Percentiles rank a stretch among this genome's conserved stretches.
Conservation (phyloP, 208 protist species). For the Willaertia magna region DNA sequence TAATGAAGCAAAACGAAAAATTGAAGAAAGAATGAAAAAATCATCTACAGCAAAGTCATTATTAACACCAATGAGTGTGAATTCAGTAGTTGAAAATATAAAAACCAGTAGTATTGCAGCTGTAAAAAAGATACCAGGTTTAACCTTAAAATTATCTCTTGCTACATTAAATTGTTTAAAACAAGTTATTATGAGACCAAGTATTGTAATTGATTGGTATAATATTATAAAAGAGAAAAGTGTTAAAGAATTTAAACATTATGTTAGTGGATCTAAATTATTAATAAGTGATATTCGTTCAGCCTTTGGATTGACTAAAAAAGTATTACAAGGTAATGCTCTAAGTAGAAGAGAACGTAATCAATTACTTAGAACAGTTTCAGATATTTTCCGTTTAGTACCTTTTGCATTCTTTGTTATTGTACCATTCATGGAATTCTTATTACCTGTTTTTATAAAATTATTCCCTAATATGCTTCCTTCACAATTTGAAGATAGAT, state of each 20-base stretch:
- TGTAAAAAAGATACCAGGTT: not conserved
- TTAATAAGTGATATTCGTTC: not conserved
- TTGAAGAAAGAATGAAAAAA: not conserved
- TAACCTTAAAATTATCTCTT: not conserved
- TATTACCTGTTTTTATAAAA: constrained; percentile 45
- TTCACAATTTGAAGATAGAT: constrained; percentile 33
- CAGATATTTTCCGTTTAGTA: constrained; percentile 53
- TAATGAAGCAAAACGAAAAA: not conserved
- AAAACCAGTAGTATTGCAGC: not conserved
- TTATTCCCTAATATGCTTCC: constrained; percentile 65
- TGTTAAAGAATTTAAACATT: not conserved
- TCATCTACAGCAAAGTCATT: not conserved
- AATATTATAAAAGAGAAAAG: not conserved
- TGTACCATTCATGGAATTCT: constrained; percentile 60
- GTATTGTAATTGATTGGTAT: constrained; percentile 2
- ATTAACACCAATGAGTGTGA: not conserved
- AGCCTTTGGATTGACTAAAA: not conserved
- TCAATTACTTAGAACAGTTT: constrained; percentile 37
- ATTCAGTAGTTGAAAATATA: not conserved
- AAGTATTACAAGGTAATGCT: not conserved
- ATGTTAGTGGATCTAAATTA: not conserved
- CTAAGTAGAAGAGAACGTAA: constrained; percentile 1
- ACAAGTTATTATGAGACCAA: not conserved
- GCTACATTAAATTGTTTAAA: not conserved
- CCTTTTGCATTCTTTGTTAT: constrained; percentile 57